Conservation (phyloP, 2,329 filamentous ascomycete genomes). For the Pseudogymnoascus pannorum region DNA sequence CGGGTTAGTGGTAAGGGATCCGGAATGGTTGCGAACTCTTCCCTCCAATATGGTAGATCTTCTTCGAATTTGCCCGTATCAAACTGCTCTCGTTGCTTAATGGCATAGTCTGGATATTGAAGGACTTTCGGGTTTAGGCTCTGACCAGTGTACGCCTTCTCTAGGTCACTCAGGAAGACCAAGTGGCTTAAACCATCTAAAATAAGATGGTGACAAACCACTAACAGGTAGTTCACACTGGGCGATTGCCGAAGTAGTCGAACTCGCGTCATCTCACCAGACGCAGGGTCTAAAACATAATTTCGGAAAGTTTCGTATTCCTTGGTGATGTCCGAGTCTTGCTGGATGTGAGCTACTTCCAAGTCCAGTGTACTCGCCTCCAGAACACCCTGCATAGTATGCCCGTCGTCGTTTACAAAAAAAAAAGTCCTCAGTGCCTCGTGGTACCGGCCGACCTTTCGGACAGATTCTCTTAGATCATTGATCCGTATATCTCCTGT, state of each 20-base stretch:
- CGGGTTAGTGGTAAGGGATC: neutral
- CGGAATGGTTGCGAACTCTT: neutral
- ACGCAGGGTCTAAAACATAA: conserved; percentile 16
- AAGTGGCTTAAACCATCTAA: conserved; percentile 23
- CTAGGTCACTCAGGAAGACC: conserved; percentile 21
- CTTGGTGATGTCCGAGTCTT: conserved; percentile 10
- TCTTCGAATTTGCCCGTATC: neutral
- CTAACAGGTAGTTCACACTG: conserved; percentile 15
- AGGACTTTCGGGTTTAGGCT: neutral
- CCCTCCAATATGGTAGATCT: neutral
- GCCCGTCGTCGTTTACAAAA: conserved; percentile 6
- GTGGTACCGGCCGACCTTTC: conserved; percentile 19
- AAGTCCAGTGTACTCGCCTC: neutral
- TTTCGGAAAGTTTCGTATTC: conserved; percentile 16
- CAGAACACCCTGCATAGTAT: neutral
- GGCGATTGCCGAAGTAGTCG: neutral
- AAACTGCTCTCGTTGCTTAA: neutral
- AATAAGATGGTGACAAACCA: conserved; percentile 23
- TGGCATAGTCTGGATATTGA: neutral
- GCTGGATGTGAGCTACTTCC: conserved; percentile 10
- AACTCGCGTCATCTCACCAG: conserved; percentile 13
- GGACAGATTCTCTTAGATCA: conserved; percentile 19
- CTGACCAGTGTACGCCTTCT: conserved; percentile 18
- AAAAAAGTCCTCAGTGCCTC: conserved; percentile 25
- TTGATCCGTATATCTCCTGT: conserved; percentile 19